Percentiles rank a stretch among this genome's conserved stretches.
Conservation (phyloP, 1,284 basidiomycete species). For the Athelia sp. region DNA sequence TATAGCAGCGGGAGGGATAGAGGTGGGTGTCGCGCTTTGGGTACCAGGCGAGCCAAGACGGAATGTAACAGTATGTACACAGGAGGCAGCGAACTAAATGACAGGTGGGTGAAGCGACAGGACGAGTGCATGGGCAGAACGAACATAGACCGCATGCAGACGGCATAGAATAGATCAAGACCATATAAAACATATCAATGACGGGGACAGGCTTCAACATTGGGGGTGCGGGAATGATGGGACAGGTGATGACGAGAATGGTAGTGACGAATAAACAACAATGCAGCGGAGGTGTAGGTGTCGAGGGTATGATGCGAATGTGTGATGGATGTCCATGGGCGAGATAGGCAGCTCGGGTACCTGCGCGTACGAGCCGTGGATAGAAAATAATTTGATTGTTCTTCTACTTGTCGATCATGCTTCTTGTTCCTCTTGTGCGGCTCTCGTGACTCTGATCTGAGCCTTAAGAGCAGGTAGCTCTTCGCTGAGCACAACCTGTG, state of each 20-base stretch:
- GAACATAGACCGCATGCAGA: background rate
- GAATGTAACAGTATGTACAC: background rate
- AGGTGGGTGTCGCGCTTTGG: background rate
- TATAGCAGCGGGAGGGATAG: background rate
- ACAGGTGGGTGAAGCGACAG: conserved; percentile 1
- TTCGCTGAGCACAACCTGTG: conserved; percentile 43
- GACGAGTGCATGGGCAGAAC: background rate
- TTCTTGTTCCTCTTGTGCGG: background rate
- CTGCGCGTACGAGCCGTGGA: background rate
- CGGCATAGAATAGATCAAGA: background rate
- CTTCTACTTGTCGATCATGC: background rate
- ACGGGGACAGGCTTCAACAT: background rate
- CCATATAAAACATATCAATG: background rate
- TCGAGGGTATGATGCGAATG: background rate
- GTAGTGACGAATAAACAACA: background rate
- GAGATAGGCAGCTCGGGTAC: background rate
- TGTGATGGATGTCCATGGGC: background rate
- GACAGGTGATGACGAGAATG: background rate
- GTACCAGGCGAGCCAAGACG: background rate
- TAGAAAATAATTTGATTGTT: background rate
- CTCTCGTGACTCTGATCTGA: conserved; percentile 24
- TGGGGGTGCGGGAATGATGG: background rate
- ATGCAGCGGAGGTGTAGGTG: background rate
- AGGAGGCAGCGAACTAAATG: background rate
- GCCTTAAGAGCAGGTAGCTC: conserved; percentile 53